Conservation (phyloP, 2,329 filamentous ascomycete genomes). For the Pseudopyricularia javanii region DNA sequence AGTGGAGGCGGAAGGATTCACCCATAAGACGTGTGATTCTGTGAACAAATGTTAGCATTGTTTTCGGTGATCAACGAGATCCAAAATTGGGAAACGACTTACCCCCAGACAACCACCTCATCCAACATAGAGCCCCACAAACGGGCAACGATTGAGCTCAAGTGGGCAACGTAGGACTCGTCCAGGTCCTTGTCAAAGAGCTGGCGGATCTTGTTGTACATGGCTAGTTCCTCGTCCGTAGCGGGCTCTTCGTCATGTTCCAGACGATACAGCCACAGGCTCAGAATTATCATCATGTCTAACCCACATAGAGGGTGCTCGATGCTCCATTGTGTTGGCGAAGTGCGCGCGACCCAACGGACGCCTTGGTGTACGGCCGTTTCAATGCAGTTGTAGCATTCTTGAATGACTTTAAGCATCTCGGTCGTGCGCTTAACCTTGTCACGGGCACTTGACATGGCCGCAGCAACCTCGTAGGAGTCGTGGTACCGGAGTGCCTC, state of each 20-base stretch:
- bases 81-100: slow-evolving; percentile 33
- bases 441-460: slow-evolving; percentile 89
- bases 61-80: neutral
- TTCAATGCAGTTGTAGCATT: slow-evolving; percentile 96
- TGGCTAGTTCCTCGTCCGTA: slow-evolving; percentile 68
- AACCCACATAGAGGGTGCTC: slow-evolving; percentile 94
- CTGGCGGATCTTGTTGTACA: slow-evolving; percentile 87
- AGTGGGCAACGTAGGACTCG: slow-evolving; percentile 65
- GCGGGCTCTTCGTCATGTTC: slow-evolving; percentile 96
- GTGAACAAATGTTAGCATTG: slow-evolving; percentile 27
- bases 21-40: slow-evolving; percentile 94
- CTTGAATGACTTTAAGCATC: slow-evolving; percentile 97
- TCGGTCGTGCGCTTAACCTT: slow-evolving; percentile 90
- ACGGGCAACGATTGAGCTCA: slow-evolving; percentile 90
- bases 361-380: slow-evolving; percentile 90
- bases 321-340: slow-evolving; percentile 96
- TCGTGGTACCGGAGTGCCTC: slow-evolving; percentile 96
- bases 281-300: slow-evolving; percentile 96
- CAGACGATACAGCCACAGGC: slow-evolving; percentile 95
- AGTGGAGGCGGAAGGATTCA: slow-evolving; percentile 93
- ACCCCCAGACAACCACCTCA: slow-evolving; percentile 99
- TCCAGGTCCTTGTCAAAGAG: slow-evolving; percentile 86
- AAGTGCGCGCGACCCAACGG: slow-evolving; percentile 95
- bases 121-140: slow-evolving; percentile 98
- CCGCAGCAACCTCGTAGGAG: slow-evolving; percentile 89